Evolutionary conservation across 2,329 filamentous ascomycete species (phyloP).

Genomic region (Rhinocladiella mackenziei): DNA sequence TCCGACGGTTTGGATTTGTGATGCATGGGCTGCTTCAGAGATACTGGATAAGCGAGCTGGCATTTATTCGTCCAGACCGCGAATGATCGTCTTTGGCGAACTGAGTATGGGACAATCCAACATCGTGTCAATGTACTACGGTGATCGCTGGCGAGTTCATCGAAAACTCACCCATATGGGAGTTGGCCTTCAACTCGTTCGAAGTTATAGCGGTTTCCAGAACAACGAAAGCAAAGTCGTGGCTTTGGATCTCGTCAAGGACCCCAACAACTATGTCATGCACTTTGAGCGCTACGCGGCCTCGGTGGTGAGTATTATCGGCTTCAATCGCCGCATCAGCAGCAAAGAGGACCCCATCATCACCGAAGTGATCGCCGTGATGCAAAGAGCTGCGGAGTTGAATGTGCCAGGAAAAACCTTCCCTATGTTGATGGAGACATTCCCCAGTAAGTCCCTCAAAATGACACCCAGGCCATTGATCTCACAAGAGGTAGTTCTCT

Average conservation of each 20-base stretch:
- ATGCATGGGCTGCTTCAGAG: conserved; percentile 33
- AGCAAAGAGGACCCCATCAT: conserved; percentile 55
- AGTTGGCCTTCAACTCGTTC: conserved; percentile 54
- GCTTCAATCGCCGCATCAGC: conserved; percentile 38
- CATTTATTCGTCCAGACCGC: conserved; percentile 34
- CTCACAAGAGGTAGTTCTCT: conserved; percentile 35
- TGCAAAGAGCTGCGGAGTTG: conserved; percentile 56
- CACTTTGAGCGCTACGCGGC: conserved; percentile 42
- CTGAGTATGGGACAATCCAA: conserved; percentile 31
- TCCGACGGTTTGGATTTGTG: conserved; percentile 32
- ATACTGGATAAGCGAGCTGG: conserved; percentile 35
- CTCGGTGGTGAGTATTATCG: conserved; percentile 41
- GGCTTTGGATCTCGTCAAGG: conserved; percentile 41
- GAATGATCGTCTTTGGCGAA: conserved; percentile 34
- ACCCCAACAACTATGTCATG: conserved; percentile 37
- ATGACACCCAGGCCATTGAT: not conserved
- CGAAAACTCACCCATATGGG: conserved; percentile 52
- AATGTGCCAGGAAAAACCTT: conserved; percentile 54
- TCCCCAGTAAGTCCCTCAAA: conserved; percentile 36
- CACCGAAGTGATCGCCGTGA: conserved; percentile 57
- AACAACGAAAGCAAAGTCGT: conserved; percentile 56
- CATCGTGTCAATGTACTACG: conserved; percentile 45
- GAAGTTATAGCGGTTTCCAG: conserved; percentile 52
- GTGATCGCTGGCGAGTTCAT: conserved; percentile 39
- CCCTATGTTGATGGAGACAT: conserved; percentile 56